These are phyloP conservation scores for Boletus huronensis DNA, from an alignment of 768 basidiomycete species.

Conservation along the genomic window DNA sequence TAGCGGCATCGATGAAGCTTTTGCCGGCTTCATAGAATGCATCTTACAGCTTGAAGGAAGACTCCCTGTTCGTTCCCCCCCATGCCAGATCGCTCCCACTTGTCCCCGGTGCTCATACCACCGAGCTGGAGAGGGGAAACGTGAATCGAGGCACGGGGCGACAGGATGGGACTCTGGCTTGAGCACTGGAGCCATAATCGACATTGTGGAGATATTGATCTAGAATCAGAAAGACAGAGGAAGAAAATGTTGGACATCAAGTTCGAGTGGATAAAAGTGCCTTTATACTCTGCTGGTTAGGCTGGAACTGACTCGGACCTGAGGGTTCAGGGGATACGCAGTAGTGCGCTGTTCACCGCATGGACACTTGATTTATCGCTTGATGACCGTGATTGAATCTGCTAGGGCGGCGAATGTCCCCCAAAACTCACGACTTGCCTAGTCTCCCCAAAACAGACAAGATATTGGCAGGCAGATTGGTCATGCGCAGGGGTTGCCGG, in stretches of 20 bases:
- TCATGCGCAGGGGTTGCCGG: no score
- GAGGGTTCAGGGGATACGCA: no score
- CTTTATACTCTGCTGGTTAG: background rate
- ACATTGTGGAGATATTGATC: background rate
- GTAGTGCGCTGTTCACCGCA: no score
- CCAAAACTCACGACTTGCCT: no score
- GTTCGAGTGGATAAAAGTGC: background rate
- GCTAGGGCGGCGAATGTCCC: no score
- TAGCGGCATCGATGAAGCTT: background rate
- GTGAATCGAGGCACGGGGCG: background rate
- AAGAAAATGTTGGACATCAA: background rate
- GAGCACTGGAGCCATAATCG: slow-evolving; percentile 9
- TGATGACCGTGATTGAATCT: no score
- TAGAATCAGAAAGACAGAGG: background rate
- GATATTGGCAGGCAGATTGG: no score
- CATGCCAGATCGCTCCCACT: background rate
- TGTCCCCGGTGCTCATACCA: background rate
- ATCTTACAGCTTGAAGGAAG: background rate
- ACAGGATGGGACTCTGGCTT: slow-evolving; percentile 23
- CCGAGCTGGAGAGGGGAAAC: background rate
- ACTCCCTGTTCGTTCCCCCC: background rate
- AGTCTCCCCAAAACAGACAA: no score
- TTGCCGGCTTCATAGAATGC: background rate
- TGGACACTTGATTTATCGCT: no score
- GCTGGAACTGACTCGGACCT: background rate